These are phyloP conservation scores for Recurvomyces mirabilis DNA, from an alignment of 495 filamentous ascomycete species.

Conservation along the genomic window DNA sequence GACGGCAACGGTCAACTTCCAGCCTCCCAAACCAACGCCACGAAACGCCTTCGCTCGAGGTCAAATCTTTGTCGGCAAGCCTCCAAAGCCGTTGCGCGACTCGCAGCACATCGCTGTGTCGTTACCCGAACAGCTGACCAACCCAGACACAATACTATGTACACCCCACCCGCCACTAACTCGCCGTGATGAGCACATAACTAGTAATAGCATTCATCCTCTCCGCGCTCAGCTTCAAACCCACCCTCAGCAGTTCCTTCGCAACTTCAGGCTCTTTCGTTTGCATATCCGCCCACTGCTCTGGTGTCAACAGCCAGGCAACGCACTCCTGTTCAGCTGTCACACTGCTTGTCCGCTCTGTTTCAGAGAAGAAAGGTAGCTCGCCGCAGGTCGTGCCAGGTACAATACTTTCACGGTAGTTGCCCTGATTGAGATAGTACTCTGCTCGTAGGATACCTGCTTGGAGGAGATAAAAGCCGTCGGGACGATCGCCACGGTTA, in stretches of 20 bases:
- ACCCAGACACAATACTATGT: too few species aligned
- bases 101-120: too few species aligned
- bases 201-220: constrained; percentile 78
- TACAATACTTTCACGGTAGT: constrained; percentile 81
- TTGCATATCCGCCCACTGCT: constrained; percentile 61
- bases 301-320: constrained; percentile 64
- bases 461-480: constrained; percentile 87
- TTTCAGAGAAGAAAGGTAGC: constrained; percentile 88
- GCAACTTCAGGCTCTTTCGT: constrained; percentile 61
- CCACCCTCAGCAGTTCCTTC: constrained; percentile 69
- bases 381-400: constrained; percentile 93
- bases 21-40: too few species aligned
- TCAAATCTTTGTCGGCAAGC: too few species aligned
- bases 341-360: constrained; percentile 74
- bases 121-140: too few species aligned
- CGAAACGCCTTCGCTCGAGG: too few species aligned
- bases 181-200: constrained; percentile 23
- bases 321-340: constrained; percentile 69
- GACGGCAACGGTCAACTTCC: too few species aligned
- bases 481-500: constrained; percentile 37
- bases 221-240: constrained; percentile 78
- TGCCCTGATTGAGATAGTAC: constrained; percentile 81
- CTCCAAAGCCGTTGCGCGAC: too few species aligned
- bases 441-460: constrained; percentile 77
- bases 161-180: too few species aligned